Evolutionary conservation across 1,284 basidiomycete species (phyloP).

Genomic region (Pisolithus thermaeus): DNA sequence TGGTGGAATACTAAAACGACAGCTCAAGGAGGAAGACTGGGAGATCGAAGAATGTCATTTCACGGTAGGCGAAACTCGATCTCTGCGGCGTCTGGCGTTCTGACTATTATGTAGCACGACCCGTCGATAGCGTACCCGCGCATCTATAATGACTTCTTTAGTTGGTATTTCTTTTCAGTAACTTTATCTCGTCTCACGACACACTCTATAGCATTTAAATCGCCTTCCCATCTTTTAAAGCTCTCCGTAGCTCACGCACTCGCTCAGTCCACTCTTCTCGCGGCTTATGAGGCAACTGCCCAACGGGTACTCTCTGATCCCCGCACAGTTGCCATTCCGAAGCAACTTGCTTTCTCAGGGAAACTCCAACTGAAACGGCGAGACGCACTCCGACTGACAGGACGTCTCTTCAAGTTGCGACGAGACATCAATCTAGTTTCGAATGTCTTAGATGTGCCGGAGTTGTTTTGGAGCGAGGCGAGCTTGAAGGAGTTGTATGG

Average conservation of each 20-base stretch:
- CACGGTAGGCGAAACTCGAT: conserved; percentile 42
- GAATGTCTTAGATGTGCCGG: conserved; percentile 92
- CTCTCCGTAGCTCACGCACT: conserved; percentile 93
- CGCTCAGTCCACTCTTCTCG: conserved; percentile 90
- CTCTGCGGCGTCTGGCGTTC: background rate
- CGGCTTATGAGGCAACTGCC: conserved; percentile 82
- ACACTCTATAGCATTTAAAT: conserved; percentile 68
- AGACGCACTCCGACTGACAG: conserved; percentile 85
- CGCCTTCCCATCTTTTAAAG: conserved; percentile 79
- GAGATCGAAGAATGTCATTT: conserved; percentile 90
- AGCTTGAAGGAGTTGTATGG: conserved; percentile 87
- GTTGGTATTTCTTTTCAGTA: conserved; percentile 35
- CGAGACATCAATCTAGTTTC: conserved; percentile 90
- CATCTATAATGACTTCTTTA: conserved; percentile 92
- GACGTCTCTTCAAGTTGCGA: conserved; percentile 82
- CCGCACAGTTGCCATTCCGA: conserved; percentile 74
- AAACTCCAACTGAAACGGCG: conserved; percentile 72
- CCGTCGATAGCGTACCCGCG: conserved; percentile 77
- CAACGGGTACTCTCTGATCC: conserved; percentile 78
- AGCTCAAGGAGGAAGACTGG: conserved; percentile 68
- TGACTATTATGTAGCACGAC: conserved; percentile 61
- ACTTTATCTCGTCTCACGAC: conserved; percentile 3
- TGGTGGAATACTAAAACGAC: conserved; percentile 61
- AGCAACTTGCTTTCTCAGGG: conserved; percentile 78
- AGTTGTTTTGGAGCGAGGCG: conserved; percentile 94